Conservation (phyloP, 148 eudicot species). For the Persicaria tinctoria region DNA sequence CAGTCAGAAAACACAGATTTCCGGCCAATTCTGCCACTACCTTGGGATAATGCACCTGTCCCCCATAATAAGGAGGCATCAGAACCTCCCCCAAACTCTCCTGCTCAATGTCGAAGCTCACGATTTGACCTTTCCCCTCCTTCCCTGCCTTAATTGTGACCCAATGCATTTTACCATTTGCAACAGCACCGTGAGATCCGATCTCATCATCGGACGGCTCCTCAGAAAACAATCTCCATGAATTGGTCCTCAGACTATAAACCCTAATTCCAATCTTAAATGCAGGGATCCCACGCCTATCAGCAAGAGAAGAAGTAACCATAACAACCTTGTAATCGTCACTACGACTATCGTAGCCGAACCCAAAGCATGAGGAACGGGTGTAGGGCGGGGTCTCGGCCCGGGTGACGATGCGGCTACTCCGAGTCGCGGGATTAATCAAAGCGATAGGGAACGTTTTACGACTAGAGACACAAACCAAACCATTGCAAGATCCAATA, state of each 20-base stretch:
- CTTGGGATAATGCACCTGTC: constrained; percentile 8
- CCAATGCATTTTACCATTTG: constrained; percentile 8
- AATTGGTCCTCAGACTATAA: constrained; percentile 11
- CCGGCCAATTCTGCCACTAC: constrained; percentile 1
- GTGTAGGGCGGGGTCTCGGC: not conserved
- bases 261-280: constrained; percentile 8
- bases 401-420: not conserved
- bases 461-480: constrained; percentile 6
- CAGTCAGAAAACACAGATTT: constrained; percentile 15
- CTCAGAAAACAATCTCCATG: constrained; percentile 8
- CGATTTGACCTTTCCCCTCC: not conserved
- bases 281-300: not conserved
- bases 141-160: not conserved
- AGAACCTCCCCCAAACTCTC: constrained; percentile 13
- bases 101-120: constrained; percentile 11
- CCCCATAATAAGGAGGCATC: constrained; percentile 13
- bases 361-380: not conserved
- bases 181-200: constrained; percentile 2
- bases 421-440: constrained; percentile 3
- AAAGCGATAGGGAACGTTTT: constrained; percentile 2
- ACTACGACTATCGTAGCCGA: constrained; percentile 3
- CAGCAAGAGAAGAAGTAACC: not conserved
- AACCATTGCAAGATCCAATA: constrained; percentile 15
- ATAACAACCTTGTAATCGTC: constrained; percentile 14
- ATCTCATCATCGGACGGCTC: constrained; percentile 6